Evolutionary conservation across 2,329 filamentous ascomycete genomes (phyloP).

Genomic region (Fusarium equiseti): DNA sequence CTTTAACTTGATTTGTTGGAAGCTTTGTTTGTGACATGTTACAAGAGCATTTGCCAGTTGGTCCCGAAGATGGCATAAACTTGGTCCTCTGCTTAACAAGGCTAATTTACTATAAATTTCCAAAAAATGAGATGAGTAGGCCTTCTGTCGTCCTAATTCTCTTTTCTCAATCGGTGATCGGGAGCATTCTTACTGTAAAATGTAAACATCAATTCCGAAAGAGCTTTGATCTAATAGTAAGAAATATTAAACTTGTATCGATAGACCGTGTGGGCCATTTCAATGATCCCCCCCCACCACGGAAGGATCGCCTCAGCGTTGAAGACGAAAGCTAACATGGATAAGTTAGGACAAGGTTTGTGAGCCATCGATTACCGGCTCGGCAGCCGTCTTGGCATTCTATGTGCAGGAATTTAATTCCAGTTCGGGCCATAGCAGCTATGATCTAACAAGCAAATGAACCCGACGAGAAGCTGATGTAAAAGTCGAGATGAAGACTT

Average conservation of each 20-base stretch:
- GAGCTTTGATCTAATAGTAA: too few relatives aligned
- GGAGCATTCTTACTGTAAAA: too few relatives aligned
- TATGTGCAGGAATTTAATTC: background rate
- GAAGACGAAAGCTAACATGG: background rate
- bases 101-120: background rate
- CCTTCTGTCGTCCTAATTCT: too few relatives aligned
- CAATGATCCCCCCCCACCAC: too few relatives aligned
- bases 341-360: background rate
- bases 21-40: background rate
- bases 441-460: background rate
- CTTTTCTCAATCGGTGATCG: too few relatives aligned
- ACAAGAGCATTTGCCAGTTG: background rate
- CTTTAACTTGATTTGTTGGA: background rate
- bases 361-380: background rate
- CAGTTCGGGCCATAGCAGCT: background rate
- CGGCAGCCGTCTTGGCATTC: background rate
- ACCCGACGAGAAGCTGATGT: background rate
- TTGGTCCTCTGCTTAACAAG: background rate
- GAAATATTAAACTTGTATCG: too few relatives aligned
- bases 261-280: too few relatives aligned
- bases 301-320: background rate
- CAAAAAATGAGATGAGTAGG: background rate
- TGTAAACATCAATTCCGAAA: too few relatives aligned
- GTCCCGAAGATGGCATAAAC: background rate
- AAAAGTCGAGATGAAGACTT: background rate